A percentile compares a stretch with the other conserved stretches of the same genome.
Conservation (phyloP, 2,329 filamentous ascomycete genomes). For the Byssoonygena ceratinophila region DNA sequence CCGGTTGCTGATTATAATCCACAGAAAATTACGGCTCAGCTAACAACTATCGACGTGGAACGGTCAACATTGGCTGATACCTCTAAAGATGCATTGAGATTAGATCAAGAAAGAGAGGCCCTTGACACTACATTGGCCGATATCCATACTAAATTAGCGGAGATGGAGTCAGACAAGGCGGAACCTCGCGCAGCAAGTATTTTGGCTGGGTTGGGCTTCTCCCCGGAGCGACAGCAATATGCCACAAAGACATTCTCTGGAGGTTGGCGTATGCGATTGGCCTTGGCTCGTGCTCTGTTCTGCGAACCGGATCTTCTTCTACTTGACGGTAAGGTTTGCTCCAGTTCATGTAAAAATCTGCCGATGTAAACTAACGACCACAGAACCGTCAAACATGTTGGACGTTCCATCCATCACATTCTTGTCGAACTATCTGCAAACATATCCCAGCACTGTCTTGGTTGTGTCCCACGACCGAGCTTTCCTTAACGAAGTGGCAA, state of each 20-base stretch:
- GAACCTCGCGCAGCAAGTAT: constrained; percentile 93
- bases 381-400: constrained; percentile 99
- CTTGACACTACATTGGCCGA: constrained; percentile 85
- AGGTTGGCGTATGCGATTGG: constrained; percentile 98
- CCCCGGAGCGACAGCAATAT: constrained; percentile 77
- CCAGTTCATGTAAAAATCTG: background rate
- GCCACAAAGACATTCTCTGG: constrained; percentile 97
- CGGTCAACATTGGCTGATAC: constrained; percentile 78
- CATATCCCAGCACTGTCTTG: constrained; percentile 85
- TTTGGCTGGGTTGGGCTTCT: constrained; percentile 93
- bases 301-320: constrained; percentile 93
- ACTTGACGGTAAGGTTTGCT: constrained; percentile 54
- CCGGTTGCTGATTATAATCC: background rate
- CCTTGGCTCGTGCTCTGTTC: constrained; percentile 87
- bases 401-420: constrained; percentile 99
- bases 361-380: constrained; percentile 17
- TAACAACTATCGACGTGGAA: constrained; percentile 67
- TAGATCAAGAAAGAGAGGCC: constrained; percentile 80
- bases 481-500: constrained; percentile 98
- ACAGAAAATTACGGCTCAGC: constrained; percentile 63
- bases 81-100: constrained; percentile 70
- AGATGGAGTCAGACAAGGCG: constrained; percentile 99
- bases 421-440: constrained; percentile 87
- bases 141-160: constrained; percentile 79
- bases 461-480: constrained; percentile 98